Conservation (phyloP, 2,329 filamentous ascomycete genomes). For the Neurospora sp. region DNA sequence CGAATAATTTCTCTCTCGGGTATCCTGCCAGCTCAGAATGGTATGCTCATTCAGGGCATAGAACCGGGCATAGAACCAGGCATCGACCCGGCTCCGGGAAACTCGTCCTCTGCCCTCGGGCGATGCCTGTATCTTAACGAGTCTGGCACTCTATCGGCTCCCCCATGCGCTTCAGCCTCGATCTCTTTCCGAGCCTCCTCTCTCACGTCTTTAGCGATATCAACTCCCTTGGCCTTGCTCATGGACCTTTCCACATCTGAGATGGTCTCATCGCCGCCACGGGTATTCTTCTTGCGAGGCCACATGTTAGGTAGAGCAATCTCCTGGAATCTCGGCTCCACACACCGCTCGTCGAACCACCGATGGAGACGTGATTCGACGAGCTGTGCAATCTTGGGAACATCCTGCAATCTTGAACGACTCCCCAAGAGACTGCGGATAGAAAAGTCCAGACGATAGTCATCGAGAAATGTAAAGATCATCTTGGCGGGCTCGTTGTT, state of each 20-base stretch:
- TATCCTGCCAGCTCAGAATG: background rate
- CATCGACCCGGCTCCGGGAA: conserved; percentile 17
- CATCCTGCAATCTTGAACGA: conserved; percentile 70
- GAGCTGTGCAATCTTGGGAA: conserved; percentile 79
- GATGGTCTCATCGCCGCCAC: conserved; percentile 55
- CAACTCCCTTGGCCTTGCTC: conserved; percentile 43
- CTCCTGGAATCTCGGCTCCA: conserved; percentile 79
- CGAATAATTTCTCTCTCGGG: too few relatives aligned
- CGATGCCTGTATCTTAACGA: conserved; percentile 21
- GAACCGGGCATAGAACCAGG: conserved; percentile 18
- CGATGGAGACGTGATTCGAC: conserved; percentile 70
- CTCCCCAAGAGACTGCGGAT: conserved; percentile 72
- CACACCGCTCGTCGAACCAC: conserved; percentile 81
- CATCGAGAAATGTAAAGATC: conserved; percentile 86
- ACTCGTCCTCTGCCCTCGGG: conserved; percentile 19
- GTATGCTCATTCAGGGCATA: conserved; percentile 10
- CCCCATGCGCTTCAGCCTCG: conserved; percentile 32
- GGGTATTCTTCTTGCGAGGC: conserved; percentile 75
- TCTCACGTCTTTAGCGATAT: conserved; percentile 38
- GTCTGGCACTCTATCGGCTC: conserved; percentile 26
- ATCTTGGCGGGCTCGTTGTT: conserved; percentile 74
- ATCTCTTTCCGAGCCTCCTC: conserved; percentile 40
- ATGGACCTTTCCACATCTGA: conserved; percentile 36
- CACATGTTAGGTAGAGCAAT: conserved; percentile 74
- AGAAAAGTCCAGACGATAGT: conserved; percentile 76